Evolutionary conservation across 1,284 basidiomycete species (phyloP).

Genomic region (Rhodotorula sp.): DNA sequence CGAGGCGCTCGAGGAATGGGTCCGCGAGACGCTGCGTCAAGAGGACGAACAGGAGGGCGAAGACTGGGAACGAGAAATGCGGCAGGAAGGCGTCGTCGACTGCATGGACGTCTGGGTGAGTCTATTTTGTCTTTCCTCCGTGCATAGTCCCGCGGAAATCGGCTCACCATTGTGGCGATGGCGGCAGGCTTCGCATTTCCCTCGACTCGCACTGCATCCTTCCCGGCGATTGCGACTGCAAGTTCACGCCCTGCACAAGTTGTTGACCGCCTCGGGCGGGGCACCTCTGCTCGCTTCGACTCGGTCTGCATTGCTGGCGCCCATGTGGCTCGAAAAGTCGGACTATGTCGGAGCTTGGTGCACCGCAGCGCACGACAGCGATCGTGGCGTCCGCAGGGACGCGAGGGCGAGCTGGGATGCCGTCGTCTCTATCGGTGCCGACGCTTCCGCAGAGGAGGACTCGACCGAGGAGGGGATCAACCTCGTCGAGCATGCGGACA

Average conservation of each 20-base stretch:
- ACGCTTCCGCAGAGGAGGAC: constrained; percentile 11
- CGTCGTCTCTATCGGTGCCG: constrained; percentile 22
- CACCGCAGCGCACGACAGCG: constrained; percentile 69
- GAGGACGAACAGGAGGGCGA: constrained; percentile 48
- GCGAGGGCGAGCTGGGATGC: constrained; percentile 54
- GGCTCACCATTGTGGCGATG: too few relatives aligned
- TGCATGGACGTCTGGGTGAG: constrained; percentile 87
- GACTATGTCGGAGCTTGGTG: constrained; percentile 78
- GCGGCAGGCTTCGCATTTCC: constrained; percentile 75
- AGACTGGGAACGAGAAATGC: constrained; percentile 53
- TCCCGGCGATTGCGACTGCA: constrained; percentile 72
- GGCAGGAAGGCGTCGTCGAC: constrained; percentile 55
- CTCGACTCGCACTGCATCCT: constrained; percentile 75
- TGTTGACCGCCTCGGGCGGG: constrained; percentile 59
- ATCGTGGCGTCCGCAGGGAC: constrained; percentile 60
- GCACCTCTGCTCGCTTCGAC: constrained; percentile 56
- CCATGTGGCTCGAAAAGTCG: constrained; percentile 66
- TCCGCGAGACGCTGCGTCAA: constrained; percentile 52
- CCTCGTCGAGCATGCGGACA: constrained; percentile 23
- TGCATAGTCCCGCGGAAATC: too few relatives aligned
- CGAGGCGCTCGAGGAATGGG: constrained; percentile 77
- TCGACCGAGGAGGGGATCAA: constrained; percentile 41
- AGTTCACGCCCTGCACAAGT: constrained; percentile 67
- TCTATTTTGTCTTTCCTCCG: neutral
- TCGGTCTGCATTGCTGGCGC: constrained; percentile 54